These are phyloP conservation scores for Cladosporium phlei DNA, from an alignment of 2,329 filamentous ascomycete species.

Conservation along the genomic window DNA sequence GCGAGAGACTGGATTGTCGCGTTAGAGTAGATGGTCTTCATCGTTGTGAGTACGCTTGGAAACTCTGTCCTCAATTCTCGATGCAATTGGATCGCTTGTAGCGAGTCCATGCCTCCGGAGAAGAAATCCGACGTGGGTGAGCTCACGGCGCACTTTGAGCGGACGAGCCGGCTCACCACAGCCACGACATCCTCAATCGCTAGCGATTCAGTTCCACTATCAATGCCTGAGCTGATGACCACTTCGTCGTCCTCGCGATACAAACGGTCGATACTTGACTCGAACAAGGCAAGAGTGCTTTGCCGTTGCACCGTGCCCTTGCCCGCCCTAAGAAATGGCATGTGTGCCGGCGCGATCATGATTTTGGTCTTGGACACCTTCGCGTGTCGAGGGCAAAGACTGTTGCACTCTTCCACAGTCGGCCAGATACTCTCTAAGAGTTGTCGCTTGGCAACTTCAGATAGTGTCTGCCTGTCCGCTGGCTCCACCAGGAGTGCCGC, in stretches of 20 bases:
- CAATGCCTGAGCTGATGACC: background rate
- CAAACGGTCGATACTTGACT: background rate
- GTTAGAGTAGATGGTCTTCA: background rate
- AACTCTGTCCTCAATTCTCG: background rate
- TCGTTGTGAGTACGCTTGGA: background rate
- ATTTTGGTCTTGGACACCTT: background rate
- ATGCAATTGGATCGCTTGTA: background rate
- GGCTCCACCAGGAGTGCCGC: background rate
- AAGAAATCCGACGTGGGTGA: background rate
- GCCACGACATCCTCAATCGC: background rate
- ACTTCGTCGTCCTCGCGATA: background rate
- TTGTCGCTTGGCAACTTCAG: background rate
- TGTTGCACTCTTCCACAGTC: background rate
- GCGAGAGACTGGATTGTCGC: background rate
- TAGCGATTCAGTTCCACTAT: background rate
- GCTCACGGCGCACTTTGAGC: background rate
- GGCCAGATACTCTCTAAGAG: background rate
- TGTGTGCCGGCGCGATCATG: background rate
- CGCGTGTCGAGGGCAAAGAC: background rate
- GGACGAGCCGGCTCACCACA: background rate
- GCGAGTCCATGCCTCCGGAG: background rate
- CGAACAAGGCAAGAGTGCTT: background rate
- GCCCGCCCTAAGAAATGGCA: background rate
- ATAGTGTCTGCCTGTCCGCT: background rate
- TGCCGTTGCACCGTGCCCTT: background rate